Evolutionary conservation across 306 rosid genomes (phyloP).

Genomic region (Rosa chinensis): DNA sequence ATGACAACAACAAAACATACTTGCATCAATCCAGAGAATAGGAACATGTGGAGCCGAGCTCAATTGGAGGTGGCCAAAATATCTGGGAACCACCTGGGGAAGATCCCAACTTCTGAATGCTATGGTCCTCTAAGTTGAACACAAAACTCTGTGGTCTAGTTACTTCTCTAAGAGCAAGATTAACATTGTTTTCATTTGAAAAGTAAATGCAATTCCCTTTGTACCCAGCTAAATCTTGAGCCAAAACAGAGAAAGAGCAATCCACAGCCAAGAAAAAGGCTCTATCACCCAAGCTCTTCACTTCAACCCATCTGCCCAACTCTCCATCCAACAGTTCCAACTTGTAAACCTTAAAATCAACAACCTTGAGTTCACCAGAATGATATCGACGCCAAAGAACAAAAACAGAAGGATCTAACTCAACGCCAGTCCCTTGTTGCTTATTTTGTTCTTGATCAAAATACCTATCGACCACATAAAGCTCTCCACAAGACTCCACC

Average conservation of each 20-base stretch:
- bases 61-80: slow-evolving; percentile 32
- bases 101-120: slow-evolving; percentile 25
- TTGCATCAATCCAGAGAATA: neutral
- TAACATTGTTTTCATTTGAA: slow-evolving; percentile 21
- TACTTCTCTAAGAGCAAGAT: neutral
- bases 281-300: slow-evolving; percentile 33
- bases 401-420: neutral
- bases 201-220: slow-evolving; percentile 42
- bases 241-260: slow-evolving; percentile 27
- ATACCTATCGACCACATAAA: slow-evolving; percentile 64
- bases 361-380: slow-evolving; percentile 18
- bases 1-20: neutral
- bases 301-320: slow-evolving; percentile 41
- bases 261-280: slow-evolving; percentile 38
- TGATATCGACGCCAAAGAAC: neutral
- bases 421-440: neutral
- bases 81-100: slow-evolving; percentile 28
- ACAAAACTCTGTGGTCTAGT: slow-evolving; percentile 32
- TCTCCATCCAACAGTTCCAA: slow-evolving; percentile 35
- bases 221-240: slow-evolving; percentile 27
- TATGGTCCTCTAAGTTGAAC: slow-evolving; percentile 39
- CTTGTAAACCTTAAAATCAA: slow-evolving; percentile 49
- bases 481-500: slow-evolving; percentile 65
- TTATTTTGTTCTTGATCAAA: slow-evolving; percentile 8
- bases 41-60: neutral